These are phyloP conservation scores for Anisogramma anomala DNA, from an alignment of 2,329 filamentous ascomycete genomes.

Conservation along the genomic window DNA sequence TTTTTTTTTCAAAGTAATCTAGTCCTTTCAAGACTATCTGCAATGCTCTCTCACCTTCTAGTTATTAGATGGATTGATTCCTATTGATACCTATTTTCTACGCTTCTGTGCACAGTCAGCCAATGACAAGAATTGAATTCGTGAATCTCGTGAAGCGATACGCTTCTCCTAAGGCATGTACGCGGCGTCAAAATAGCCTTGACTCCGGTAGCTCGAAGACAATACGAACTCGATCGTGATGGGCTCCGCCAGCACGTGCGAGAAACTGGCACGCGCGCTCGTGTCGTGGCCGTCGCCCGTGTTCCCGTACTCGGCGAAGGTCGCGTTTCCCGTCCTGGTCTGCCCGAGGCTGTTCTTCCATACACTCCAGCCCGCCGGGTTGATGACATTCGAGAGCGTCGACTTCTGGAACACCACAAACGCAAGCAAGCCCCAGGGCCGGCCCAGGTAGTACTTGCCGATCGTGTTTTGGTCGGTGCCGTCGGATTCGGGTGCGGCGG, in stretches of 20 bases:
- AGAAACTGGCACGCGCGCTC: conserved; percentile 37
- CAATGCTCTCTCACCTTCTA: too few species aligned
- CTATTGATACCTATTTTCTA: too few species aligned
- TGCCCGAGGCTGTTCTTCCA: conserved; percentile 45
- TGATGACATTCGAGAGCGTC: conserved; percentile 42
- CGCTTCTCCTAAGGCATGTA: too few species aligned
- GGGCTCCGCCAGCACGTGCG: conserved; percentile 24
- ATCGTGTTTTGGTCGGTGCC: conserved; percentile 24
- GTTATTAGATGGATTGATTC: too few species aligned
- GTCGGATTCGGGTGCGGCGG: conserved; percentile 27
- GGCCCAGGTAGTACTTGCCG: conserved; percentile 34
- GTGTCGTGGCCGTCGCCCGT: conserved; percentile 42
- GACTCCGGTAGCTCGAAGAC: conserved; percentile 18
- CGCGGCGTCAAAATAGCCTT: conserved; percentile 19
- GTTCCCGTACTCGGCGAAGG: conserved; percentile 50
- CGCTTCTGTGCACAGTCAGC: too few species aligned
- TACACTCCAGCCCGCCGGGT: conserved; percentile 43
- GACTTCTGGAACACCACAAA: conserved; percentile 39
- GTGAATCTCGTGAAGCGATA: too few species aligned
- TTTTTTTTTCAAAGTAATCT: too few species aligned
- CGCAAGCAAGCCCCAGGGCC: conserved; percentile 35
- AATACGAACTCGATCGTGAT: conserved; percentile 24
- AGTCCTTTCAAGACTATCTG: too few species aligned
- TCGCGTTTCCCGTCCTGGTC: conserved; percentile 37
- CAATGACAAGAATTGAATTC: too few species aligned